These are phyloP conservation scores for Amoeboradix gromovi DNA, from an alignment of 371 early-diverging fungal species.

Conservation along the genomic window DNA sequence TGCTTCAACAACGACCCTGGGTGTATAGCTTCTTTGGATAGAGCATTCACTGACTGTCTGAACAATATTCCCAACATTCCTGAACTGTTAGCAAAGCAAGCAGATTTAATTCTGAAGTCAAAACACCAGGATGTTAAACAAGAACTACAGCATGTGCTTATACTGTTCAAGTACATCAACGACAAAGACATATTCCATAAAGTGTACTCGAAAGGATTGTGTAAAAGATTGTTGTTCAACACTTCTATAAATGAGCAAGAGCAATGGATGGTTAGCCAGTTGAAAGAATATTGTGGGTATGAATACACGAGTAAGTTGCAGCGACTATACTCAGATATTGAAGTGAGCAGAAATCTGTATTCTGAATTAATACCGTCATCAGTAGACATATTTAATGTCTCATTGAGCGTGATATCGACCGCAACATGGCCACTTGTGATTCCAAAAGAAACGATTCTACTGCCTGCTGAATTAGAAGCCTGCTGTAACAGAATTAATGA, in stretches of 20 bases:
- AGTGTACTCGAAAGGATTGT: slow-evolving; percentile 57
- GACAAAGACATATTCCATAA: slow-evolving; percentile 83
- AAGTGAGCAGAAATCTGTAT: slow-evolving; percentile 37
- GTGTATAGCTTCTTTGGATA: slow-evolving; percentile 62
- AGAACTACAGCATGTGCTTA: slow-evolving; percentile 14
- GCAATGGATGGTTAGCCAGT: slow-evolving; percentile 37
- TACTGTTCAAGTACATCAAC: slow-evolving; percentile 59
- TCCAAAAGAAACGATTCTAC: too few species aligned
- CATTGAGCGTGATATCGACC: slow-evolving; percentile 10
- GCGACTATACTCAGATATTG: slow-evolving; percentile 63
- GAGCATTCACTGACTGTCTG: slow-evolving; percentile 66
- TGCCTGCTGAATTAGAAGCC: too few species aligned
- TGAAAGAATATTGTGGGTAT: slow-evolving; percentile 38
- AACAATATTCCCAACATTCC: slow-evolving; percentile 51
- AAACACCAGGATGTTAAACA: background rate
- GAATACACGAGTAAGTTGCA: slow-evolving; percentile 66
- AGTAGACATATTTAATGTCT: background rate
- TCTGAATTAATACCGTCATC: slow-evolving; percentile 15
- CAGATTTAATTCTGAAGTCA: slow-evolving; percentile 18
- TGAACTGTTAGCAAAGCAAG: slow-evolving; percentile 50
- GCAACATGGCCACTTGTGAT: too few species aligned
- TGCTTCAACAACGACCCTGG: slow-evolving; percentile 53
- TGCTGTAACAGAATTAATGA: too few species aligned
- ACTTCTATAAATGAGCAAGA: slow-evolving; percentile 48
- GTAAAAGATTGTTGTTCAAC: slow-evolving; percentile 51